phyloP scores from a whole-genome alignment of 306 rosid species.

The Pueraria montana region DNA sequence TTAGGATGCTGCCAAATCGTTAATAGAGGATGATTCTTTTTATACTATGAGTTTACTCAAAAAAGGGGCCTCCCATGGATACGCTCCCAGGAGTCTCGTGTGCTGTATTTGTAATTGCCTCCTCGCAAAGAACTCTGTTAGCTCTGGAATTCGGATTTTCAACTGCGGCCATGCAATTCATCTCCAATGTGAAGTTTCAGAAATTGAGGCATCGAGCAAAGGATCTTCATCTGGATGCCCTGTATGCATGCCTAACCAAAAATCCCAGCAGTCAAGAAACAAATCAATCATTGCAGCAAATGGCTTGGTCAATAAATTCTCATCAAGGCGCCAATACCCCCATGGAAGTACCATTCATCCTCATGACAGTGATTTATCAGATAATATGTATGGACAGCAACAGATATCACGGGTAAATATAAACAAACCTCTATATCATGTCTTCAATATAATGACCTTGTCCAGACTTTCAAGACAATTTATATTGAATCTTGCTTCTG shows the following conservation, averaged over 20 bases:
- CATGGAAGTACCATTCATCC: conserved; percentile 67
- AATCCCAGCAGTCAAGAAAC: conserved; percentile 73
- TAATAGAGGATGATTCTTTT: conserved; percentile 94
- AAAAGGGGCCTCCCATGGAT: conserved; percentile 96
- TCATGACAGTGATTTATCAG: conserved; percentile 70
- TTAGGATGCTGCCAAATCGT: conserved; percentile 94
- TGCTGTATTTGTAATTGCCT: conserved; percentile 84
- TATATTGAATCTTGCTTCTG: conserved; percentile 53
- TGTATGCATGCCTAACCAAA: conserved; percentile 79
- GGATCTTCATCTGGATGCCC: conserved; percentile 83
- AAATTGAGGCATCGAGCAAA: conserved; percentile 61
- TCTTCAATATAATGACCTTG: conserved; percentile 12
- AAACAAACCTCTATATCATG: conserved; percentile 26
- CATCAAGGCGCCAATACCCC: conserved; percentile 59
- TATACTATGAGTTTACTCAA: conserved; percentile 94
- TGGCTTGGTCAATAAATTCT: conserved; percentile 70
- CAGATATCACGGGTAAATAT: conserved; percentile 82
- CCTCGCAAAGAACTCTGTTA: conserved; percentile 69
- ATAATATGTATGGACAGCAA: conserved; percentile 66
- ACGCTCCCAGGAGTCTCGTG: conserved; percentile 74
- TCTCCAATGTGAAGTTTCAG: conserved; percentile 84
- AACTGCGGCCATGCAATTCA: conserved; percentile 95
- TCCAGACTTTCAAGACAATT: conserved; percentile 26
- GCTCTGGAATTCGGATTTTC: conserved; percentile 83
- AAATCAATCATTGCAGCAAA: conserved; percentile 64